These are phyloP conservation scores for Hypoxylon sp. DNA, from an alignment of 2,329 filamentous ascomycete species.

Conservation along the genomic window DNA sequence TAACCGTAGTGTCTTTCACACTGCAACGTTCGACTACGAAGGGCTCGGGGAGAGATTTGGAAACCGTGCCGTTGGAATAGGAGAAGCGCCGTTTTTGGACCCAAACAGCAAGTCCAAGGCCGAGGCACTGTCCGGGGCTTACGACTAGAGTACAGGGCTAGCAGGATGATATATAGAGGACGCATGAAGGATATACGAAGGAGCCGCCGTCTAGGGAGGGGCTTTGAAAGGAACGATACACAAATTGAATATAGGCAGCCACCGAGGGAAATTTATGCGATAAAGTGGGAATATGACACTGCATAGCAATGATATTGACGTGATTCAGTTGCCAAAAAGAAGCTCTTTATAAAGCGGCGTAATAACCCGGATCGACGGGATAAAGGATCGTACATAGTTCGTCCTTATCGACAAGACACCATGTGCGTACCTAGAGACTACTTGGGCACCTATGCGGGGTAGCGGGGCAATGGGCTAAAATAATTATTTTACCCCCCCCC, in stretches of 20 bases:
- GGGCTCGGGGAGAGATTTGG: slow-evolving; percentile 66
- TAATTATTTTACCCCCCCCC: slow-evolving; percentile 19
- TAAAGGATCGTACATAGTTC: neutral
- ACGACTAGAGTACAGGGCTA: neutral
- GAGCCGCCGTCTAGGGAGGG: no score
- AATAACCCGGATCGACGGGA: no score
- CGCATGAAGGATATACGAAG: no score
- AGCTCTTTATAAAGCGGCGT: no score
- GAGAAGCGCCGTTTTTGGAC: slow-evolving; percentile 69
- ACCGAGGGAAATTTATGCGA: no score
- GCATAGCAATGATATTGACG: no score
- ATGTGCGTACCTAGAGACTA: neutral
- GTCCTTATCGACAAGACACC: slow-evolving; percentile 5
- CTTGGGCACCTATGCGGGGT: slow-evolving; percentile 18
- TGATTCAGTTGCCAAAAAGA: no score
- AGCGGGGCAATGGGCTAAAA: slow-evolving; percentile 23
- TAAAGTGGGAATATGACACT: no score
- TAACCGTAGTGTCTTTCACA: slow-evolving; percentile 71
- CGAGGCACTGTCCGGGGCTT: slow-evolving; percentile 11
- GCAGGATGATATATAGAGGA: neutral
- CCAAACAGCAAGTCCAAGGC: slow-evolving; percentile 52
- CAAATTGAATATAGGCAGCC: no score
- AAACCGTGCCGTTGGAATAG: slow-evolving; percentile 69
- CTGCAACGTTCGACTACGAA: slow-evolving; percentile 71
- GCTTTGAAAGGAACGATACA: no score